Evolutionary conservation across 768 basidiomycete species (phyloP).

Genomic region (Sutorius australiensis): DNA sequence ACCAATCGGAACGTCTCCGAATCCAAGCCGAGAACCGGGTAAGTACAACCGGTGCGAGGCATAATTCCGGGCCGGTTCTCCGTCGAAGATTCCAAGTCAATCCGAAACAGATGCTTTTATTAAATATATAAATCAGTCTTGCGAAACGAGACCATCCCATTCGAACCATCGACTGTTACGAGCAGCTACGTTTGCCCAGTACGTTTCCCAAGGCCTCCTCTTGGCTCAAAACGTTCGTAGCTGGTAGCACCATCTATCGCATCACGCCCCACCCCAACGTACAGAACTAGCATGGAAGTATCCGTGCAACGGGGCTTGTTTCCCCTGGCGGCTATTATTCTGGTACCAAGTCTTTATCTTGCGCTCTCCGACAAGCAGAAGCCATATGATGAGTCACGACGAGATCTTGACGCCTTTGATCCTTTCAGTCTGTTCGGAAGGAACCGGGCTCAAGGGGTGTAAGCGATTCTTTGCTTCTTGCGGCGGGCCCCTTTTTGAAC

Average conservation of each 20-base stretch:
- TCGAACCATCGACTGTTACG: too few relatives aligned
- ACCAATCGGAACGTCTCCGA: constrained; percentile 22
- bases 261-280: neutral
- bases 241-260: neutral
- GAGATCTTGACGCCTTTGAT: neutral
- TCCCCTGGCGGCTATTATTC: constrained; percentile 2
- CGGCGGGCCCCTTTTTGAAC: neutral
- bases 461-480: neutral
- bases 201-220: neutral
- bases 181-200: too few relatives aligned
- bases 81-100: too few relatives aligned
- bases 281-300: neutral
- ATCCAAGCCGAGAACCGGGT: neutral
- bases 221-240: neutral
- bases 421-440: constrained; percentile 2
- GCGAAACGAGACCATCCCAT: too few relatives aligned
- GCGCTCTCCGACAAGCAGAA: constrained; percentile 1
- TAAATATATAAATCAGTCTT: too few relatives aligned
- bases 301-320: constrained; percentile 3
- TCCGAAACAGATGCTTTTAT: too few relatives aligned
- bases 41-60: neutral
- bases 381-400: constrained; percentile 12
- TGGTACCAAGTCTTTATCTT: constrained; percentile 18
- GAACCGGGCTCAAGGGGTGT: neutral
- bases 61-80: neutral